Evolutionary conservation across 2,329 filamentous ascomycete species (phyloP).

Genomic region (Apiospora saccharicola): DNA sequence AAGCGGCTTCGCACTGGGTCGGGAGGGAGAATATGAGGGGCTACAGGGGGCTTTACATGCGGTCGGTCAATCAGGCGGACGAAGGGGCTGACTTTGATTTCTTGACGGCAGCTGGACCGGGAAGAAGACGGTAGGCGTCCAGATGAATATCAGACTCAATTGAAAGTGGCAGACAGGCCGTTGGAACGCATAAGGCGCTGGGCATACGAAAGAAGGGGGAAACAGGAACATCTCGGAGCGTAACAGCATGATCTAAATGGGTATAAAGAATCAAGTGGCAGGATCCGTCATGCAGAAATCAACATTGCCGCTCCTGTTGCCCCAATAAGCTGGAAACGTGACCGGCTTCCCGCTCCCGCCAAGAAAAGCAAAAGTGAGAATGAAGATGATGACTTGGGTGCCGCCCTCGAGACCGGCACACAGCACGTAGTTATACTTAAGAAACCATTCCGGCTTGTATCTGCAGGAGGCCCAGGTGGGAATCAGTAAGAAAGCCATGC

Average conservation of each 20-base stretch:
- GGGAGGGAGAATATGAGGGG: slow-evolving; percentile 54
- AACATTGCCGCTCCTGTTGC: slow-evolving; percentile 26
- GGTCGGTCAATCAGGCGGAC: slow-evolving; percentile 66
- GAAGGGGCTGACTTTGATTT: slow-evolving; percentile 69
- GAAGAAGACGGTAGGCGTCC: not conserved
- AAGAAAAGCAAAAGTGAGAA: slow-evolving; percentile 52
- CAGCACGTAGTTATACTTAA: slow-evolving; percentile 51
- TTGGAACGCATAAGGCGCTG: not conserved
- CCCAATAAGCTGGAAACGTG: slow-evolving; percentile 42
- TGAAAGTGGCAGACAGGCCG: not conserved
- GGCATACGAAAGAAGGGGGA: not conserved
- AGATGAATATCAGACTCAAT: not conserved
- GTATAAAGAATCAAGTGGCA: slow-evolving; percentile 18
- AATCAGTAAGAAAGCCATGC: not conserved
- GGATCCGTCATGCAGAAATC: slow-evolving; percentile 29
- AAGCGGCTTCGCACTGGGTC: slow-evolving; percentile 41
- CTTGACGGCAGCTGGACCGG: slow-evolving; percentile 54
- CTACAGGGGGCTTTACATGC: slow-evolving; percentile 66
- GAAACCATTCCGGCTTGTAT: slow-evolving; percentile 44
- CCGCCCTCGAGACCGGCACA: slow-evolving; percentile 50
- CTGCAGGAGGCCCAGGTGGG: not conserved
- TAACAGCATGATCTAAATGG: not conserved
- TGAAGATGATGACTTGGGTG: slow-evolving; percentile 48
- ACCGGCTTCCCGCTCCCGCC: slow-evolving; percentile 49
- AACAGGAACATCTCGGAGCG: not conserved